These are phyloP conservation scores for Suhomyces maxii DNA, from an alignment of 1,139 yeast genomes.

Conservation along the genomic window DNA sequence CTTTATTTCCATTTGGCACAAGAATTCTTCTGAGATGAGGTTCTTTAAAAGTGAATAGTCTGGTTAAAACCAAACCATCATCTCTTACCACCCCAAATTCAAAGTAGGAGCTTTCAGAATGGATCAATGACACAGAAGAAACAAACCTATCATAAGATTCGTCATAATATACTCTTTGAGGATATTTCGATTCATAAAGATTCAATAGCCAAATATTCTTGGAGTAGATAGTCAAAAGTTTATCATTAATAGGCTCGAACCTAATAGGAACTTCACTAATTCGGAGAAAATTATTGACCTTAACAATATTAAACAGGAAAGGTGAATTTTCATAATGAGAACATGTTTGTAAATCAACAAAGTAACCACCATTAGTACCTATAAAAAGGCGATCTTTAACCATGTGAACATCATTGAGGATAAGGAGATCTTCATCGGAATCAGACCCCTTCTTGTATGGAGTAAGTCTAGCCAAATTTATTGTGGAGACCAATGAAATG, in stretches of 20 bases:
- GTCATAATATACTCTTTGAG: conserved; percentile 43
- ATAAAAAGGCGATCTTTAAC: conserved; percentile 10
- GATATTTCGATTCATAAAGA: conserved; percentile 30
- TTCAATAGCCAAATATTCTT: conserved; percentile 47
- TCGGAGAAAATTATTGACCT: conserved; percentile 14
- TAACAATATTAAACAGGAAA: not conserved
- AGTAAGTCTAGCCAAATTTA: conserved; percentile 6
- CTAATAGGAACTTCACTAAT: conserved; percentile 29
- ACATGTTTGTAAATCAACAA: conserved; percentile 9
- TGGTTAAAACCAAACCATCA: conserved; percentile 48
- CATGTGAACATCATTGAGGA: conserved; percentile 12
- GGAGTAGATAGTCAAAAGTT: conserved; percentile 30
- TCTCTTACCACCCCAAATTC: conserved; percentile 44
- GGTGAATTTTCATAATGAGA: not conserved
- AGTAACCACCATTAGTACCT: conserved; percentile 22
- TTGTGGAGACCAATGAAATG: not conserved
- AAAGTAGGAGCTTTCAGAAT: conserved; percentile 6
- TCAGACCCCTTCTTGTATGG: conserved; percentile 6
- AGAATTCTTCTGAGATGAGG: conserved; percentile 35
- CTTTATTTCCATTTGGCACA: conserved; percentile 21
- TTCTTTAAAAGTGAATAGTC: conserved; percentile 27
- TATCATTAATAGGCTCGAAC: conserved; percentile 15
- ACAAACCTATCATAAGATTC: conserved; percentile 30
- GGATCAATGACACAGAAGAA: conserved; percentile 8
- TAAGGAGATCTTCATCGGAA: conserved; percentile 4